Evolutionary conservation across 2,329 filamentous ascomycete species (phyloP), one percentile per base, ranked within the genome.

Genomic region (Sodiomyces alkalinus): DNA sequence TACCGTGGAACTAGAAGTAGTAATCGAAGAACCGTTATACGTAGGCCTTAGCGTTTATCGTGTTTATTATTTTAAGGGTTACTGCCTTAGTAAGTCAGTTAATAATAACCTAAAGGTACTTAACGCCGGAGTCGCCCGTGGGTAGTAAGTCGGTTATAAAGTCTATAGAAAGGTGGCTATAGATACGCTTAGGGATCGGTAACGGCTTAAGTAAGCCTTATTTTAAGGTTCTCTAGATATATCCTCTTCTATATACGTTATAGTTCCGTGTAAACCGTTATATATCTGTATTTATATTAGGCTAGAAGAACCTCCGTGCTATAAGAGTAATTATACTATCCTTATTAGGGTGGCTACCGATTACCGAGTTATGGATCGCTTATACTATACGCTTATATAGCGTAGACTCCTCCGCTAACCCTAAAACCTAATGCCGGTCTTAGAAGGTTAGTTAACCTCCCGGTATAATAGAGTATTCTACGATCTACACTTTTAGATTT

Each of bases 271-370:
- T 15, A 7, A 28, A 29, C 3, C 13, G 7, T 9, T n/a, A 5
- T 14, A 29, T 24, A 14, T 29, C 15, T 8, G 23, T 18, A 3
- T 8, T 4, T 17, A 19, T 11, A 3, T 22, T 13, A 13, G 13
- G 27, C 27, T 19, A 29, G 21, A 29, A 29, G 27, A 29, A 29
- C 9, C 12, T 3, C 10, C n/a, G 7, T 8, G 14, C 7, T n/a
- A 29, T 2, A 8, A 24, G 15, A 17, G 15, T 17, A 10, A 24
- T n/a, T 11, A 11, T 29, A 18, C 11, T 14, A 18, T 29, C 16
- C 6, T 14, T 9, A 11, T 16, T 17, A 18, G 17, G 7, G 19
- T 29, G 19, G 6, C 14, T 7, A 9, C 15, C 9, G 12, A 29
- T 18, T n/a, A 19, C 7, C 4, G 15, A 12, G 17, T 29, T 19